Conservation (phyloP, 768 basidiomycete genomes). For the Boletus reticuloceps region DNA sequence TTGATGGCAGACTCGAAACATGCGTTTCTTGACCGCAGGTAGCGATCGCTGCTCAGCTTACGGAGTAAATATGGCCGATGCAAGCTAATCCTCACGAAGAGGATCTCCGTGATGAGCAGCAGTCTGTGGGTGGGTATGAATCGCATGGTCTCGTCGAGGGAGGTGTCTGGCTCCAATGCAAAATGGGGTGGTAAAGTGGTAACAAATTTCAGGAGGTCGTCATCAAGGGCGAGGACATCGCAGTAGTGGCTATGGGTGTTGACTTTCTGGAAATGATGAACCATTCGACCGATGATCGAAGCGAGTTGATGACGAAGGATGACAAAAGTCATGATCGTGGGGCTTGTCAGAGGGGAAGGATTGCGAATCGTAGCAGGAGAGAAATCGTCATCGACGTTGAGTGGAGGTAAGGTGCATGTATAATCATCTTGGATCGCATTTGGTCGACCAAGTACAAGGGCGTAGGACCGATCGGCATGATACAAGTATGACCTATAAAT, state of each 20-base stretch:
- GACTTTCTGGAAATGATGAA: conserved; percentile 91
- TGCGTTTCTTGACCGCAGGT: conserved; percentile 74
- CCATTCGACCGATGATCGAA: conserved; percentile 83
- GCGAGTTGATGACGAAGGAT: conserved; percentile 84
- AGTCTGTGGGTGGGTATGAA: conserved; percentile 84
- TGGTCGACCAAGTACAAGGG: conserved; percentile 87
- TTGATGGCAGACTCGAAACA: conserved; percentile 91
- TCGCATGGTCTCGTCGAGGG: conserved; percentile 61
- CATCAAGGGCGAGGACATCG: conserved; percentile 79
- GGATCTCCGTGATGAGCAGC: conserved; percentile 84
- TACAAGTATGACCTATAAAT: conserved; percentile 77
- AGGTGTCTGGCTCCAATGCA: conserved; percentile 70
- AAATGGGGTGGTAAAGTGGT: conserved; percentile 76
- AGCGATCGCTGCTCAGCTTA: conserved; percentile 70
- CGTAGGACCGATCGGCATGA: conserved; percentile 91
- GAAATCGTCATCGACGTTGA: conserved; percentile 67
- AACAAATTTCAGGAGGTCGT: conserved; percentile 78
- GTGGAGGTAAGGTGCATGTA: conserved; percentile 75
- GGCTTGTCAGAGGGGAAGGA: conserved; percentile 58
- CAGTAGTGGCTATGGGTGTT: conserved; percentile 74
- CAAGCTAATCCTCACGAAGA: conserved; percentile 80
- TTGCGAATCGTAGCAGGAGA: conserved; percentile 43
- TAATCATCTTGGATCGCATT: conserved; percentile 88
- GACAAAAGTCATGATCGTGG: conserved; percentile 85
- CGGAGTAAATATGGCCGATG: conserved; percentile 89